Conservation (phyloP, 768 basidiomycete species). For the Trametes gibbosa region DNA sequence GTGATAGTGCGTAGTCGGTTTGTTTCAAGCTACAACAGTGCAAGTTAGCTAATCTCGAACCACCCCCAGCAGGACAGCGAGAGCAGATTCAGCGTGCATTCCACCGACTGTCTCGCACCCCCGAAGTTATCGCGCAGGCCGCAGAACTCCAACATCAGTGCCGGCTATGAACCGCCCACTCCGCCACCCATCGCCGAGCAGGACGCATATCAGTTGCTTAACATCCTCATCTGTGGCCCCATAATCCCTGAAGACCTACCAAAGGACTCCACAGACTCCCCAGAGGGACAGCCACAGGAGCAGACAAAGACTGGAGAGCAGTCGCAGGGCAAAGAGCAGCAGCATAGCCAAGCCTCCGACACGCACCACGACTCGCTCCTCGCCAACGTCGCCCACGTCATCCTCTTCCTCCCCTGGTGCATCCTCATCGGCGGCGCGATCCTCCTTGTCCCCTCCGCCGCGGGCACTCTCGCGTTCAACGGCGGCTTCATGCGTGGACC, state of each 20-base stretch:
- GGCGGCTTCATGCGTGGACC: slow-evolving; percentile 27
- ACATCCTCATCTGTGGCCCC: neutral
- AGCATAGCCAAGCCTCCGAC: neutral
- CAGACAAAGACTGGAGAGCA: no score
- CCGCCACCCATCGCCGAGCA: neutral
- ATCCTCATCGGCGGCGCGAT: slow-evolving; percentile 33
- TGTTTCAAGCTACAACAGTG: neutral
- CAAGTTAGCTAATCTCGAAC: neutral
- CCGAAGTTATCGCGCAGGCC: neutral
- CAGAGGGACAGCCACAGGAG: no score
- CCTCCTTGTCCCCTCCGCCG: slow-evolving; percentile 29
- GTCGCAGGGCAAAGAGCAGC: neutral
- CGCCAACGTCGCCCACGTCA: neutral
- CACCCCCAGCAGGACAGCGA: neutral
- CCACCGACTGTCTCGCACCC: neutral
- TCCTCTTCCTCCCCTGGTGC: slow-evolving; percentile 37
- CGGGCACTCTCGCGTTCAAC: slow-evolving; percentile 30
- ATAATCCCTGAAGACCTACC: neutral
- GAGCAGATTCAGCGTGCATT: neutral
- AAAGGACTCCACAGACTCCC: no score
- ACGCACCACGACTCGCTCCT: neutral
- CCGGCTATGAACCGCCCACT: neutral
- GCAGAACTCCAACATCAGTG: neutral
- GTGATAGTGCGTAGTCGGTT: neutral
- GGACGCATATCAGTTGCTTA: neutral